Evolutionary conservation across 208 protist species (phyloP).

Genomic region (Trypanosomatidae sp.): DNA sequence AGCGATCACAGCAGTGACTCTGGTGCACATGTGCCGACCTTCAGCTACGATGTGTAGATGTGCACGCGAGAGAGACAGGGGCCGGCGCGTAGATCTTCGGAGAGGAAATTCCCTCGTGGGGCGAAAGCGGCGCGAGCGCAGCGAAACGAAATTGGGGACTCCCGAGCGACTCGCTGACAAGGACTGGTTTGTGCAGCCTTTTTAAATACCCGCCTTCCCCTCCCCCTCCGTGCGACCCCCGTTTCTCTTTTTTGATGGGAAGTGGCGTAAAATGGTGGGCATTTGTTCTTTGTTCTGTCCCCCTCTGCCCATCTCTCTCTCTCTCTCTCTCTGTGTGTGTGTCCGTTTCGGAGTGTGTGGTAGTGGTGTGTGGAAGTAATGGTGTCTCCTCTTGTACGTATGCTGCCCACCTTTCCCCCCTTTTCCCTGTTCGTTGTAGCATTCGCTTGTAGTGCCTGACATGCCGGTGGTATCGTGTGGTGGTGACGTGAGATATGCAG

Average conservation of each 20-base stretch:
- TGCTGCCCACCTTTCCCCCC: background rate
- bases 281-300: background rate
- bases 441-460: background rate
- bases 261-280: background rate
- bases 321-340: too few species aligned
- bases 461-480: background rate
- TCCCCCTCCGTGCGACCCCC: background rate
- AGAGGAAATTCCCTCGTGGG: background rate
- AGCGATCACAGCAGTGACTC: slow-evolving; percentile 30
- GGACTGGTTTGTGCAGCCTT: background rate
- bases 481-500: background rate
- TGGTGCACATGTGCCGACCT: slow-evolving; percentile 28
- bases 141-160: background rate
- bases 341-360: background rate
- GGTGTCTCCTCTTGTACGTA: background rate
- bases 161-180: background rate
- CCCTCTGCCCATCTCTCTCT: background rate
- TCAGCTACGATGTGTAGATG: slow-evolving; percentile 22
- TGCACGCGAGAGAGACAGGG: background rate
- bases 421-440: background rate
- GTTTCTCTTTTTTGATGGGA: background rate
- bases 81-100: background rate
- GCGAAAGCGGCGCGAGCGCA: background rate
- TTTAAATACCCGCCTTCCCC: background rate
- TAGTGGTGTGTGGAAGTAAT: background rate